phyloP scores from a whole-genome alignment of 306 rosid genomes.

The Prunus dulcis region DNA sequence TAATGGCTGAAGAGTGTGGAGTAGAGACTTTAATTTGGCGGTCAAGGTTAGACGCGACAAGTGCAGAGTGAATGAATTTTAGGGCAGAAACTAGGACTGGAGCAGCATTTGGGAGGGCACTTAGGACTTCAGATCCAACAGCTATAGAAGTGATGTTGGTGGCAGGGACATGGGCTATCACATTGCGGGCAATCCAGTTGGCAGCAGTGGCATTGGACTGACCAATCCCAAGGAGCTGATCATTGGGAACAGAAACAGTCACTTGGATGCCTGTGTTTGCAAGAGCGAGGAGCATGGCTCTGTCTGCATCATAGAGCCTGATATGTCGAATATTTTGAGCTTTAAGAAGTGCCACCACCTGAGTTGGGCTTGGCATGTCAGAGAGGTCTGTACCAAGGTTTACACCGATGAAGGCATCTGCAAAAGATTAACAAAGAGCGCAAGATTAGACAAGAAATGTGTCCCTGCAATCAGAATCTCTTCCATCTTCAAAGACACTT shows the following conservation, averaged over 20 bases:
- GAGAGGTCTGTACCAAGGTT: conserved; percentile 84
- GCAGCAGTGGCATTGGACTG: conserved; percentile 96
- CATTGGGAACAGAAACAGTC: conserved; percentile 76
- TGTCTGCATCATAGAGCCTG: conserved; percentile 78
- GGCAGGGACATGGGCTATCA: conserved; percentile 82
- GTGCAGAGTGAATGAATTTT: conserved; percentile 85
- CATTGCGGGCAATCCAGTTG: conserved; percentile 86
- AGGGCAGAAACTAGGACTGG: conserved; percentile 87
- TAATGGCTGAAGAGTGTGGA: conserved; percentile 77
- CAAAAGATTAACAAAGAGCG: conserved; percentile 17
- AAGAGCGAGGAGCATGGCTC: conserved; percentile 71
- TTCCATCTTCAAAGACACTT: background rate
- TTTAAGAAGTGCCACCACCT: conserved; percentile 77
- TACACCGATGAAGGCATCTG: conserved; percentile 83
- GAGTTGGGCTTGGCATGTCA: conserved; percentile 81
- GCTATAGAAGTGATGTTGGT: conserved; percentile 86
- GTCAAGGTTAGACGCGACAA: conserved; percentile 80
- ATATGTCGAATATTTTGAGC: conserved; percentile 76
- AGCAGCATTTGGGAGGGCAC: conserved; percentile 79
- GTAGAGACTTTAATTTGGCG: conserved; percentile 78
- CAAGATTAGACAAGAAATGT: conserved; percentile 1
- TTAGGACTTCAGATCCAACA: conserved; percentile 86
- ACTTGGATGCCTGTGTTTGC: conserved; percentile 84
- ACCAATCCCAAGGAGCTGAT: conserved; percentile 88
- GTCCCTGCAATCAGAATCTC: background rate